phyloP scores from a whole-genome alignment of 2,329 filamentous ascomycete genomes.

The Calonectria montana region DNA sequence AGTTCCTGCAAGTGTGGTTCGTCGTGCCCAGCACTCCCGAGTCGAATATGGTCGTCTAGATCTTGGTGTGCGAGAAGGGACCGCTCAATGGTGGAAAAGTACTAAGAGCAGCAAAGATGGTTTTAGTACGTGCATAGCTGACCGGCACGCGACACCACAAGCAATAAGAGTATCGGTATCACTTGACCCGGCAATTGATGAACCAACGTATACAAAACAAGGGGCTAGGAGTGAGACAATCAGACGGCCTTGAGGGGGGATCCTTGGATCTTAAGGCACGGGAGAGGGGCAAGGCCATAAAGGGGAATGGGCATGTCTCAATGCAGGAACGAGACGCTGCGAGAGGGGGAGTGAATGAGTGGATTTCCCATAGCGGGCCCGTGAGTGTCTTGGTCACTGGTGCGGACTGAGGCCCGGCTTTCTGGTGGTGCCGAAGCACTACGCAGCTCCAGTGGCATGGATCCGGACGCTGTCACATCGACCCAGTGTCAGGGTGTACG shows the following conservation, averaged over 20 bases:
- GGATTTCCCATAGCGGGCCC: conserved; percentile 34
- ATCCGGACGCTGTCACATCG: conserved; percentile 39
- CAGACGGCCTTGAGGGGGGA: conserved; percentile 31
- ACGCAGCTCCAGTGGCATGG: conserved; percentile 36
- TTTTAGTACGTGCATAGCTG: conserved; percentile 32
- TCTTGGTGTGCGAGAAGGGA: conserved; percentile 70
- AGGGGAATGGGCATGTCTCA: conserved; percentile 52
- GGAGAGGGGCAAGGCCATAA: conserved; percentile 40
- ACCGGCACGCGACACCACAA: conserved; percentile 8
- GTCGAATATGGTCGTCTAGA: conserved; percentile 23
- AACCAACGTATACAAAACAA: conserved; percentile 10
- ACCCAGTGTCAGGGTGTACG: conserved; percentile 37
- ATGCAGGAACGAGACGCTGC: conserved; percentile 50
- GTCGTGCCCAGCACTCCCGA: conserved; percentile 35
- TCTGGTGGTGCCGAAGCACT: conserved; percentile 36
- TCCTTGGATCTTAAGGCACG: conserved; percentile 40
- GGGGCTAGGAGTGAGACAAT: conserved; percentile 7
- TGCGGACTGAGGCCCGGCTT: conserved; percentile 34
- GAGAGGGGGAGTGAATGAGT: conserved; percentile 37
- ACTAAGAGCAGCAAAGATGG: conserved; percentile 56
- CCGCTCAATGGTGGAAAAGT: conserved; percentile 79
- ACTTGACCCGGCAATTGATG: conserved; percentile 17
- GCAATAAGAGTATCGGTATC: conserved; percentile 11
- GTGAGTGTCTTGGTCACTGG: conserved; percentile 31
- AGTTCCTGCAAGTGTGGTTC: conserved; percentile 24